Evolutionary conservation across 208 protist genomes (phyloP), one percentile per base, ranked within the genome.

Genomic region (Trypanosoma boissoni): DNA sequence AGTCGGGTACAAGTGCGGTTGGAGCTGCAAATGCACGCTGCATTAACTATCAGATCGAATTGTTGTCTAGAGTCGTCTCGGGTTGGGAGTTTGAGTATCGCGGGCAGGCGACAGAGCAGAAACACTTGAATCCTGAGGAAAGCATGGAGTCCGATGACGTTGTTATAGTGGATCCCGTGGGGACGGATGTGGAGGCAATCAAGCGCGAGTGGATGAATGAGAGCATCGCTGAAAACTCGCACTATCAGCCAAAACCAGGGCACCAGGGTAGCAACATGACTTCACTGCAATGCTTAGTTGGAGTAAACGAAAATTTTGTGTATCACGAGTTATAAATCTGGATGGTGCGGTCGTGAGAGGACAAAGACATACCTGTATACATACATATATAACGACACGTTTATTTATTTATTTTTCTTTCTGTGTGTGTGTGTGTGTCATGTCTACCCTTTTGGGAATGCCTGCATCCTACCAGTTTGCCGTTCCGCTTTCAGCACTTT

Each of bases 71-170:
- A 46, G 84, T 94, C 23, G 87, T 94, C 14, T 82, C 88, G 8
- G 87, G 61, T 56, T 94, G 83, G 82, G 88, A 94, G 65, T 64
- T 94, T 0, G 80, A 81, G 16, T 94, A 80, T 34, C 64, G 62
- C 26, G 36, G 55, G 2, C 34, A 54, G n/a, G 24, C 36, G 9
- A 44, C 42, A 26, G 74, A 90, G 62, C 57, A 70, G 52, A 59
- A 62, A n/a, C 16, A 79, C 70, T 50, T 64, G 69, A 14, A 44
- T 42, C 10, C 56, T 64, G 68, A 79, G 4, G 12, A 50, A 20
- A 18, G 37, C 2, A 59, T 74, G 3, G 72, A 51, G 1, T 69
- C 64, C 34, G 53, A 57, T 21, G 79, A 78, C 37, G 76, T 80
- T 23, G 69, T 81, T 64, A 70, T 63, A 9, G 57, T 73, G 0